Base-by-base conservation (phyloP, 176 grass and related monocot genomes). In the Elymus sibiricus region DNA sequence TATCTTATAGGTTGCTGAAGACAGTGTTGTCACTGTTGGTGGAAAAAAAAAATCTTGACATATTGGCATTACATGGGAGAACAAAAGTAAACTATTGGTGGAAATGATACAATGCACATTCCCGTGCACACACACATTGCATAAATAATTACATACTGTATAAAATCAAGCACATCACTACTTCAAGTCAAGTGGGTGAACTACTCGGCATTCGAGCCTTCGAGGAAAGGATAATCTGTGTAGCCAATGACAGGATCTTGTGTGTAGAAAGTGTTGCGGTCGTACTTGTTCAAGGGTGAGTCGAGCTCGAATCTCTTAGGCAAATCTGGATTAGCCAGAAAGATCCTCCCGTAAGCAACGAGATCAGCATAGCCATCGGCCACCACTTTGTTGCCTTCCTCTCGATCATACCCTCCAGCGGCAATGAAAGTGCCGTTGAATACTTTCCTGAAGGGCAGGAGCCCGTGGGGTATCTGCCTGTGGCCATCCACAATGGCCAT, bases 251-350 rank as follows among this genome's bases (percentile, higher is more conserved):
- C 1, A 0, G 78, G 83, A 11, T 90, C 83, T 0, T 82, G 72
- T 0, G 64, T 78, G 35, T 86, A 90, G 79, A 86, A 90, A 0
- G 83, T 86, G 7, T 79, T 78, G 5, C 83, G 70, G 1, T 90
- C 64, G 2, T 90, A 86, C 5, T 86, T 77, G 39, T 86, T 90
- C 5, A 90, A 16, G 0, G 62, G 5, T 0, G 71, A 49, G 0
- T 10, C 3, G 0, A 90, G 0, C 38, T 85, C 38, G 0, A 90
- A 90, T 26, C 88, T 90, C 26, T 19, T 82, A 0, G 88, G 72
- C 0, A 90, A 66, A 14, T 90, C 88, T 0, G 88, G 88, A 2
- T 90, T 90, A 1, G 84, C 79, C 12, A 90, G 77, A 66, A 86
- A 90, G 6, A 78, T 31, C 55, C 72, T 82, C 2, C 79, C 84